Percentiles rank a stretch among this genome's conserved stretches.
Evolutionary conservation across 1,284 basidiomycete genomes (phyloP).

Genomic region (Exobasidium rhododendri): DNA sequence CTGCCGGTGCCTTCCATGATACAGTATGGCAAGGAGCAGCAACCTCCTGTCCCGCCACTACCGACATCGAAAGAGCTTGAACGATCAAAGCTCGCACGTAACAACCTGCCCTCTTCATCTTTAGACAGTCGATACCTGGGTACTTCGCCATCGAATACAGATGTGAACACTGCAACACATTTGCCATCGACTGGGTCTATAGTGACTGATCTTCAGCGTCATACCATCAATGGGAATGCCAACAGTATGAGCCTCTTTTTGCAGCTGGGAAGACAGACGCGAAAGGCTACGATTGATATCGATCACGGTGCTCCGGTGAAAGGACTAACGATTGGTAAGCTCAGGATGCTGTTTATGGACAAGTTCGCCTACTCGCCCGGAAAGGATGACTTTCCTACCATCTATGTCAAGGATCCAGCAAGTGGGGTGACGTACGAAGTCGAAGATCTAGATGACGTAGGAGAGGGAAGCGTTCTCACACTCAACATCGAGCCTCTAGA

Average conservation of each 20-base stretch:
- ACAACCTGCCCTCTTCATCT: constrained; percentile 6
- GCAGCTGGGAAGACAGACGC: constrained; percentile 86
- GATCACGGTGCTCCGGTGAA: constrained; percentile 26
- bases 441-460: constrained; percentile 90
- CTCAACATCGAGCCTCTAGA: constrained; percentile 96
- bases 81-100: constrained; percentile 14
- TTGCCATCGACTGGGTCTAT: not conserved
- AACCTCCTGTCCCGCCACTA: constrained; percentile 19
- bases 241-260: constrained; percentile 65
- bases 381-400: constrained; percentile 88
- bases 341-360: constrained; percentile 88
- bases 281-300: constrained; percentile 72
- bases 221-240: not conserved
- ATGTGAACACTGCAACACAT: not conserved
- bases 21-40: not conserved
- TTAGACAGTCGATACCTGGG: not conserved
- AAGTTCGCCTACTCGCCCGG: constrained; percentile 86
- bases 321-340: constrained; percentile 65
- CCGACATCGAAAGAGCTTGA: constrained; percentile 12
- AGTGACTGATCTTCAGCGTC: not conserved
- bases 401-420: constrained; percentile 86
- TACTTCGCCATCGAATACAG: not conserved
- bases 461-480: constrained; percentile 79
- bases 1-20: constrained; percentile 9
- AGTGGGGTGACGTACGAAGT: constrained; percentile 93